These are phyloP conservation scores for Kockiozyma suomiensis DNA, from an alignment of 805 yeast genomes.

Conservation along the genomic window DNA sequence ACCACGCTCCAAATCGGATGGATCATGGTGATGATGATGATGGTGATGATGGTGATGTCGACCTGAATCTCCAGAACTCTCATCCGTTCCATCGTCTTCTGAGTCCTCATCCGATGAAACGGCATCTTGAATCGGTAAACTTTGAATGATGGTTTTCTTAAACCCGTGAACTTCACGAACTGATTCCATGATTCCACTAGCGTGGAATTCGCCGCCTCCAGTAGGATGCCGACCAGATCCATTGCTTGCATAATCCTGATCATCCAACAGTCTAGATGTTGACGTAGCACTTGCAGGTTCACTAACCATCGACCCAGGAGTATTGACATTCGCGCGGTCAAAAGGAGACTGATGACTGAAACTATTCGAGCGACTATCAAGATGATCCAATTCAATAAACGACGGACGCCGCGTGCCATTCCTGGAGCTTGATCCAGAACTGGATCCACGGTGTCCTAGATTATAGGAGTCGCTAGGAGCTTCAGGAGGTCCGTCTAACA, in stretches of 20 bases:
- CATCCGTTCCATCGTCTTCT: constrained; percentile 7
- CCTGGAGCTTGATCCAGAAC: not conserved
- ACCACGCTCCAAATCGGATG: constrained; percentile 15
- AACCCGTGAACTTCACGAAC: constrained; percentile 84
- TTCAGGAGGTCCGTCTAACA: constrained; percentile 24
- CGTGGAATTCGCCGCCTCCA: constrained; percentile 35
- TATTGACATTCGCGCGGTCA: not conserved
- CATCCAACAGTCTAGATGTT: constrained; percentile 15
- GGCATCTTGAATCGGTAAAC: constrained; percentile 23
- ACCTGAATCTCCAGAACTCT: constrained; percentile 4
- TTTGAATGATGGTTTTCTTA: constrained; percentile 78
- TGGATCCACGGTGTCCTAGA: not conserved
- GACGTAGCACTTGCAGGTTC: constrained; percentile 21
- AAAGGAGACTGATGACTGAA: not conserved
- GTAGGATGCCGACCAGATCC: not conserved
- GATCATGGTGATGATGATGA: not conserved
- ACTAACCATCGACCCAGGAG: constrained; percentile 20
- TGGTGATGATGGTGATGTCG: not conserved
- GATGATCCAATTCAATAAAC: constrained; percentile 26
- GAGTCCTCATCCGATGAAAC: constrained; percentile 7
- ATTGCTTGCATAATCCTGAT: not conserved
- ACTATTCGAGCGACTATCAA: constrained; percentile 8
- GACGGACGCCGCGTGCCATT: constrained; percentile 18
- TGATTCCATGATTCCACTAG: constrained; percentile 76
- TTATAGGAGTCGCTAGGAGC: not conserved